Conservation (phyloP, 345 rosid species). For the Arabidopsis arenosa region DNA sequence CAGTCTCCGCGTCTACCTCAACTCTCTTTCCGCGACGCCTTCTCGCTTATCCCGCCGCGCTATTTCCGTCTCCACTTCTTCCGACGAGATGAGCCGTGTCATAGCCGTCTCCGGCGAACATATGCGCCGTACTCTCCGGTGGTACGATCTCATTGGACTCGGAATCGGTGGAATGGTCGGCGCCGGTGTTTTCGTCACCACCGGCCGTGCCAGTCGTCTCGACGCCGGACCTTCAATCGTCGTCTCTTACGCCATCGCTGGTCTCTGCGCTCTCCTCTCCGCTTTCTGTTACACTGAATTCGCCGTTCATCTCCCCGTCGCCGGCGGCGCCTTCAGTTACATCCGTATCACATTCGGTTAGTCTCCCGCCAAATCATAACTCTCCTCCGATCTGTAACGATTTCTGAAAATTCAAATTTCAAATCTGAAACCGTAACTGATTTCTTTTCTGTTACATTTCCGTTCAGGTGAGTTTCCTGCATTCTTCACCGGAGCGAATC, state of each 20-base stretch:
- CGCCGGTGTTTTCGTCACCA: conserved; percentile 87
- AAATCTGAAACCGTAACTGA: conserved; percentile 4
- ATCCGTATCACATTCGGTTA: conserved; percentile 88
- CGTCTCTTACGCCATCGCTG: conserved; percentile 94
- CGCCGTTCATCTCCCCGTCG: conserved; percentile 97
- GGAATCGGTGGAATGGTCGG: conserved; percentile 99
- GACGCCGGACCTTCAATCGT: conserved; percentile 83
- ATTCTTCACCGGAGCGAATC: conserved; percentile 86
- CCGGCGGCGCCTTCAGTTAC: conserved; percentile 97
- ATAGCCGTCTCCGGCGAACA: conserved; percentile 64
- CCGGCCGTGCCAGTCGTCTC: conserved; percentile 67
- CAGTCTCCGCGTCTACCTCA: conserved; percentile 56
- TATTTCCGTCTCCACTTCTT: conserved; percentile 65
- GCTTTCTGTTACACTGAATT: conserved; percentile 98
- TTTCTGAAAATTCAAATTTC: neutral
- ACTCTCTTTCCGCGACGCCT: conserved; percentile 70
- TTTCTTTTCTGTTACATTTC: conserved; percentile 18
- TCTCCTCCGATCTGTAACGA: neutral
- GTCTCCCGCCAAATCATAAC: conserved; percentile 29
- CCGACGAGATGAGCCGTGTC: conserved; percentile 71
- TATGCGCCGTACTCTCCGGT: conserved; percentile 76
- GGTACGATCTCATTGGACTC: conserved; percentile 84
- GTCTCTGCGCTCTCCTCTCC: conserved; percentile 91
- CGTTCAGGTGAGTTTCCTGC: conserved; percentile 82
- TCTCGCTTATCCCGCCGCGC: conserved; percentile 76